These are phyloP conservation scores for Cladosporium sp. DNA, from an alignment of 2,329 filamentous ascomycete species.

Conservation along the genomic window DNA sequence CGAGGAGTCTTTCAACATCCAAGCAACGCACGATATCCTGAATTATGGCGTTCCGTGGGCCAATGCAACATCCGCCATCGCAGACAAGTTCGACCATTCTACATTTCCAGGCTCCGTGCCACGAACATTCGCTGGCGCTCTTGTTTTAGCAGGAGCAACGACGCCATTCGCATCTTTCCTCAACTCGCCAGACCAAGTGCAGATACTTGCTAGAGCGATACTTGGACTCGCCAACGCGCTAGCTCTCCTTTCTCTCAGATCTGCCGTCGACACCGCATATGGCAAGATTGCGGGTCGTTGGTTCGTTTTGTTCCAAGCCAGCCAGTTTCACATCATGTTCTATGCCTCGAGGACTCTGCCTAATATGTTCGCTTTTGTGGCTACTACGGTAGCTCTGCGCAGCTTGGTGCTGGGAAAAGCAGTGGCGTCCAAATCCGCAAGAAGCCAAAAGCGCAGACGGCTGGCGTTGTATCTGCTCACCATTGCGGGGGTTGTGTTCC, in stretches of 20 bases:
- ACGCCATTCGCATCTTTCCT: conserved; percentile 65
- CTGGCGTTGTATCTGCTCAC: conserved; percentile 75
- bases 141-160: conserved; percentile 72
- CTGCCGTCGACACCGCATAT: conserved; percentile 65
- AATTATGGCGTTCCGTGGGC: conserved; percentile 69
- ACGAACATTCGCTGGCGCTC: conserved; percentile 81
- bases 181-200: conserved; percentile 58
- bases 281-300: conserved; percentile 71
- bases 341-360: conserved; percentile 90
- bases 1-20: conserved; percentile 97
- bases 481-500: conserved; percentile 79
- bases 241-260: conserved; percentile 67
- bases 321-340: conserved; percentile 90
- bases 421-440: conserved; percentile 38
- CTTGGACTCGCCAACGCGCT: conserved; percentile 75
- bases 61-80: conserved; percentile 38
- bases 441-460: conserved; percentile 55
- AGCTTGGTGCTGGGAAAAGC: conserved; percentile 53
- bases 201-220: conserved; percentile 69
- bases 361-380: conserved; percentile 92
- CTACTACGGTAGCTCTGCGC: conserved; percentile 68
- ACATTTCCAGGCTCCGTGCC: conserved; percentile 89
- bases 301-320: conserved; percentile 76
- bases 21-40: conserved; percentile 88
- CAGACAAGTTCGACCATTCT: conserved; percentile 80